A percentile compares a stretch with the other conserved stretches of the same genome.
Conservation (phyloP, 176 grass and related monocot species). For the Hsuehochloa calcarea region DNA sequence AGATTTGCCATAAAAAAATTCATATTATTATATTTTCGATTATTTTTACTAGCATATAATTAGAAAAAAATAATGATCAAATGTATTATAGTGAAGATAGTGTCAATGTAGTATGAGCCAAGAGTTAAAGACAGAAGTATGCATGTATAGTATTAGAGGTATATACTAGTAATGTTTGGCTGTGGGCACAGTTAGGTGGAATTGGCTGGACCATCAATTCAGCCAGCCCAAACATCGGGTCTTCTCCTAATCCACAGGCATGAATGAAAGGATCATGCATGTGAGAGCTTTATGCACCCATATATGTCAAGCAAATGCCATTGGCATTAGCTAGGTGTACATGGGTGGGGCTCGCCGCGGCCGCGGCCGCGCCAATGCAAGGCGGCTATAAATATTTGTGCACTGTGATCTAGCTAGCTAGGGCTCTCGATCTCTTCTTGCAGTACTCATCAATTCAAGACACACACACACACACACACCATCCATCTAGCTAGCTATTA, state of each 20-base stretch:
- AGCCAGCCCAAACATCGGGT: conserved; percentile 31
- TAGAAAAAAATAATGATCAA: background rate
- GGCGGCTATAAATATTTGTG: conserved; percentile 34
- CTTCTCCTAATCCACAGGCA: conserved; percentile 35
- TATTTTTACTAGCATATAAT: background rate
- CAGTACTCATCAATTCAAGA: conserved; percentile 4
- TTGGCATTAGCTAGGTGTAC: background rate
- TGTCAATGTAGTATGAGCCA: background rate
- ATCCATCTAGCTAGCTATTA: conserved; percentile 12
- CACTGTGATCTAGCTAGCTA: conserved; percentile 31
- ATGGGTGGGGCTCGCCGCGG: conserved; percentile 20
- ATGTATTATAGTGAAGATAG: background rate
- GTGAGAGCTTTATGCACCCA: conserved; percentile 48
- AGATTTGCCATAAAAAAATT: background rate
- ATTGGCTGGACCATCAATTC: conserved; percentile 59
- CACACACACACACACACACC: background rate
- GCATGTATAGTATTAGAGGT: background rate
- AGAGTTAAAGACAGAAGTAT: background rate
- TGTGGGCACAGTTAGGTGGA: conserved; percentile 27
- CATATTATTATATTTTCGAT: no score
- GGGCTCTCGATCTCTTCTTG: background rate
- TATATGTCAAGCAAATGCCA: conserved; percentile 37
- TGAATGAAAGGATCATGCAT: conserved; percentile 45
- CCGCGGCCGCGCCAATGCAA: conserved; percentile 21
- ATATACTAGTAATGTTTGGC: background rate